These are phyloP conservation scores for Echeveria elegans DNA, from an alignment of 164 flowering plant species.

Conservation along the genomic window DNA sequence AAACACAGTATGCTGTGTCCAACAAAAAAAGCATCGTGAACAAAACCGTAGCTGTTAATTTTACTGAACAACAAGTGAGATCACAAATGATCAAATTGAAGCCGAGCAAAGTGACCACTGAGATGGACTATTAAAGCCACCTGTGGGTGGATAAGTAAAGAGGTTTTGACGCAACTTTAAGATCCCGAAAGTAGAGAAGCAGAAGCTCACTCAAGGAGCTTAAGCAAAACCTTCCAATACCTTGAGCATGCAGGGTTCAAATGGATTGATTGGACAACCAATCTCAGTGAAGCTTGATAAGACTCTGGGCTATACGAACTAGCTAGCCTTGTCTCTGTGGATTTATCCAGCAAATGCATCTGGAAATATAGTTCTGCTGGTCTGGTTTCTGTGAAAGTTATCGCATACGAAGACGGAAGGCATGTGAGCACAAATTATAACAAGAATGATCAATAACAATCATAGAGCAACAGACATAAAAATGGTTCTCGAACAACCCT, in stretches of 20 bases:
- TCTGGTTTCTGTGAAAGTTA: constrained; percentile 43
- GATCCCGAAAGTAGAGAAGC: background rate
- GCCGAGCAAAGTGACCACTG: background rate
- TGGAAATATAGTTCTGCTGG: constrained; percentile 82
- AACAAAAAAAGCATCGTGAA: too few species aligned
- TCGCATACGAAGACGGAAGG: background rate
- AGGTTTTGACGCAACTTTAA: background rate
- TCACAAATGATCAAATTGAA: background rate
- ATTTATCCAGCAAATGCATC: constrained; percentile 72
- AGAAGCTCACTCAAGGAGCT: constrained; percentile 16
- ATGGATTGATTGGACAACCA: constrained; percentile 77
- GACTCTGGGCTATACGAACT: constrained; percentile 22
- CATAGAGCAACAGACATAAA: background rate
- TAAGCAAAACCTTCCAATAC: constrained; percentile 70
- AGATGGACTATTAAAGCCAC: background rate
- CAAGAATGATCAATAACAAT: background rate
- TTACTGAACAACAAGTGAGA: background rate
- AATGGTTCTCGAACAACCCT: background rate
- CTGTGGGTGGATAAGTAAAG: background rate
- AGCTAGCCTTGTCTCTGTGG: constrained; percentile 21
- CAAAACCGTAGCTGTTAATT: too few species aligned
- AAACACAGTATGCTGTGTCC: too few species aligned
- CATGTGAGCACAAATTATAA: background rate
- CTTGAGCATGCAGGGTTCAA: constrained; percentile 76
- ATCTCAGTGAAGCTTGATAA: constrained; percentile 34